These are phyloP conservation scores for Ananas comosus DNA, from an alignment of 176 grass and related monocot species.

Conservation along the genomic window DNA sequence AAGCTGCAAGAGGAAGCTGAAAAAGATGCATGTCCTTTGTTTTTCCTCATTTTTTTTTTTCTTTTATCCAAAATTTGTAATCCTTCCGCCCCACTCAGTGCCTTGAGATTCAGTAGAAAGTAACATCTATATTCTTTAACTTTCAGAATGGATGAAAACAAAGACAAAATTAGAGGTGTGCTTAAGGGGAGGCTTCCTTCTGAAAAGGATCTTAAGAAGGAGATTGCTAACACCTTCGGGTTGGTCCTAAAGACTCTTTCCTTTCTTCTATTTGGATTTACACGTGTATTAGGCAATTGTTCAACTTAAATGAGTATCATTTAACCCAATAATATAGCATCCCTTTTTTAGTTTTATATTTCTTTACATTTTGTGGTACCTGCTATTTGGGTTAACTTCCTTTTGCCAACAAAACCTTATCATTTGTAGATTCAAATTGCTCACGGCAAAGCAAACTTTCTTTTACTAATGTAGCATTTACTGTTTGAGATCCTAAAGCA, in stretches of 20 bases:
- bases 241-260: conserved; percentile 23
- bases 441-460: not conserved
- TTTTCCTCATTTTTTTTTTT: conserved; percentile 5
- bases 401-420: no score
- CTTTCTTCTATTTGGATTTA: no score
- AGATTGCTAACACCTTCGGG: conserved; percentile 60
- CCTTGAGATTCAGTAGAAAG: conserved; percentile 2
- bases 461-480: not conserved
- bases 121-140: conserved; percentile 22
- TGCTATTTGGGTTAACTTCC: no score
- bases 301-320: no score
- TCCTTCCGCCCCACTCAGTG: conserved; percentile 1
- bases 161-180: conserved; percentile 57
- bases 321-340: no score
- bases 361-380: no score
- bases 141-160: conserved; percentile 65
- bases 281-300: no score
- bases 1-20: conserved; percentile 46
- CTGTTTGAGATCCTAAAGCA: no score
- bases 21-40: conserved; percentile 50
- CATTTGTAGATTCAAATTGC: no score
- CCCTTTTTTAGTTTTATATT: no score
- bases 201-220: conserved; percentile 59
- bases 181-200: conserved; percentile 51
- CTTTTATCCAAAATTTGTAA: conserved; percentile 11